phyloP scores from a whole-genome alignment of 148 eudicot genomes.

The Arbutus unedo region DNA sequence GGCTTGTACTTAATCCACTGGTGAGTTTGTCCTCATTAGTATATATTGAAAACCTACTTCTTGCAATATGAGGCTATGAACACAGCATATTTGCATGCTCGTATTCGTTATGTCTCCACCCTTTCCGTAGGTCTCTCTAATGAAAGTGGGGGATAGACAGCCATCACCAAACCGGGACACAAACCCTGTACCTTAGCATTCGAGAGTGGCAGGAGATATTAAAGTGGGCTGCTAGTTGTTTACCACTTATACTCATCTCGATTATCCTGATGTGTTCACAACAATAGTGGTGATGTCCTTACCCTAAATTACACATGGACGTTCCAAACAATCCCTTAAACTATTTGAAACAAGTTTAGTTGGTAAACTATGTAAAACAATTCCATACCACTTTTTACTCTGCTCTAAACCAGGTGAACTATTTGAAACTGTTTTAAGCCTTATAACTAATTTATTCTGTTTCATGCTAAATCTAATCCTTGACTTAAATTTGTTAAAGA shows the following conservation, averaged over 20 bases:
- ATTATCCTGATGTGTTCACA: neutral
- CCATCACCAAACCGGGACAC: neutral
- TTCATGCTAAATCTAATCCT: neutral
- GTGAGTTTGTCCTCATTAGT: slow-evolving; percentile 39
- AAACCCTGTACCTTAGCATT: neutral
- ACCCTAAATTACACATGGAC: neutral
- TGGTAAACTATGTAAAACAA: neutral
- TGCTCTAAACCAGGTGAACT: neutral
- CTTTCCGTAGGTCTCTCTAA: neutral
- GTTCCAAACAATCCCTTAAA: neutral
- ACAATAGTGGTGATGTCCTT: neutral
- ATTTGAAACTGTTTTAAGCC: neutral
- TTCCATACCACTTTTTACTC: neutral
- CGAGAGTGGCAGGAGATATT: neutral
- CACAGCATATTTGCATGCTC: neutral
- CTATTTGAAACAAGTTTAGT: neutral
- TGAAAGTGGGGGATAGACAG: neutral
- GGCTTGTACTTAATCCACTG: slow-evolving; percentile 91
- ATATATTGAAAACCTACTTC: neutral
- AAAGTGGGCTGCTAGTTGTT: neutral
- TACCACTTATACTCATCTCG: neutral
- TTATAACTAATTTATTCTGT: neutral
- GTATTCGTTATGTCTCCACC: neutral
- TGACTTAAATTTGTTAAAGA: neutral
- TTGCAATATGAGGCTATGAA: neutral